A percentile compares a stretch with the other conserved stretches of the same genome.
Conservation (phyloP, 495 filamentous ascomycete genomes). For the Pseudoneurospora amorphoporcata region DNA sequence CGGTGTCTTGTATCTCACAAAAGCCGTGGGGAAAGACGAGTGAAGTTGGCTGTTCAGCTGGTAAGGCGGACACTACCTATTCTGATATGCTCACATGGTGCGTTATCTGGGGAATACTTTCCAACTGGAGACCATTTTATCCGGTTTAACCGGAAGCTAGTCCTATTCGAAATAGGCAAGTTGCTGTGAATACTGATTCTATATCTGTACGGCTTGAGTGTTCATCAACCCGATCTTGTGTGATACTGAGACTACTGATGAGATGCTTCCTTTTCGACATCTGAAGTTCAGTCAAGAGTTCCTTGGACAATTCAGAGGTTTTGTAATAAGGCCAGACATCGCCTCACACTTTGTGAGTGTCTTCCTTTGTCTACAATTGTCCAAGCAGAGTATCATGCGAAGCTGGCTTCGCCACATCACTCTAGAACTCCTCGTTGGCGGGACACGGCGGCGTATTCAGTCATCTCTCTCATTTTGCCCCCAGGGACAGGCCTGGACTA, state of each 20-base stretch:
- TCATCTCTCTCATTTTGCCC: too few relatives aligned
- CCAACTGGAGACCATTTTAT: neutral
- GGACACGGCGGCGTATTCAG: too few relatives aligned
- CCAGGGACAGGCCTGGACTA: neutral
- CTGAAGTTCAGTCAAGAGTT: too few relatives aligned
- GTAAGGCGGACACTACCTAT: neutral
- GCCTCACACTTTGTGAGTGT: neutral
- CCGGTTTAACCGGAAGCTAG: neutral
- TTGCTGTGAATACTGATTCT: neutral
- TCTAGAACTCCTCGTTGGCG: too few relatives aligned
- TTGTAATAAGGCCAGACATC: neutral
- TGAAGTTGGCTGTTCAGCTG: neutral
- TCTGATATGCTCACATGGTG: neutral
- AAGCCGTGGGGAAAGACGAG: neutral
- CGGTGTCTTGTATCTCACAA: neutral
- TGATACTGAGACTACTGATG: neutral
- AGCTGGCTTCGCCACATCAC: neutral
- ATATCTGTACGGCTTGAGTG: neutral
- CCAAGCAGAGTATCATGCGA: neutral
- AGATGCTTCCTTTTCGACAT: neutral
- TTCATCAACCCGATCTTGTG: neutral
- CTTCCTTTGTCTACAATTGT: neutral
- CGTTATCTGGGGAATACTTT: neutral
- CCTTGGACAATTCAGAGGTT: too few relatives aligned
- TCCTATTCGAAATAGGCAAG: neutral